Base-by-base conservation (phyloP, 2,329 filamentous ascomycete species). In the Alternaria tenuissima region DNA sequence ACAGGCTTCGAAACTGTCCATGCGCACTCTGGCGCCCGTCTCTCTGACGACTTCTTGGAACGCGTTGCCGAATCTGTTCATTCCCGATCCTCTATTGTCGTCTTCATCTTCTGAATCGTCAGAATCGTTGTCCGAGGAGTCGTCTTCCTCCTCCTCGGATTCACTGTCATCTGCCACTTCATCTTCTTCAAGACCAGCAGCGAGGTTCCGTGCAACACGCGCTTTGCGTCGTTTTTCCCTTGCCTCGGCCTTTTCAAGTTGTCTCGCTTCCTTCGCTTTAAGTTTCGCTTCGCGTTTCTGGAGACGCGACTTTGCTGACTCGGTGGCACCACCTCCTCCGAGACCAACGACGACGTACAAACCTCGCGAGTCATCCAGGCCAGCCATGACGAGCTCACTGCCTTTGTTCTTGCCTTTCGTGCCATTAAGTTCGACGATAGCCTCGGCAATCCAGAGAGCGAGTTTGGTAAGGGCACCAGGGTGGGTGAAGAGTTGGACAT, bases 1-100 rank as follows among this genome's bases (percentile, higher is more conserved):
- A 73, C 93, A 96, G 77, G 97, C 92, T 80, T 99, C 95, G 73
- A 99, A 99, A 78, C 92, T 96, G 79, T 99, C 95, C 75, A 97
- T 96, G 61, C 93, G 85, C 20, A 98, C 93, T 16, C 94, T 83
- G 0, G 94, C 92, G 60, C 90, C 95, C 16, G 94, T 98, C 82
- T 97, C 93, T 52, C 90, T 87, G 2, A 97, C 91, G 0, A 98
- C 95, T 74, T 97, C 93, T 76, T 97, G 93, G 78, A 99, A 99
- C 3, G 95, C 94, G 71, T 90, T 93, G 7, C 95, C 95, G 73
- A 99, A 99, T 51, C 91, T 88, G 79, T 98, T 99, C 53, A 92
- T 81, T 2, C 94, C 91, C 55, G 91, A 91, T 0, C 90, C 89
- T 62, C 87, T 86, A 87, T 77, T 75, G 46, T 91, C 78, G 81